phyloP scores from a whole-genome alignment of 2,329 filamentous ascomycete species.

The Phialophora macrospora region DNA sequence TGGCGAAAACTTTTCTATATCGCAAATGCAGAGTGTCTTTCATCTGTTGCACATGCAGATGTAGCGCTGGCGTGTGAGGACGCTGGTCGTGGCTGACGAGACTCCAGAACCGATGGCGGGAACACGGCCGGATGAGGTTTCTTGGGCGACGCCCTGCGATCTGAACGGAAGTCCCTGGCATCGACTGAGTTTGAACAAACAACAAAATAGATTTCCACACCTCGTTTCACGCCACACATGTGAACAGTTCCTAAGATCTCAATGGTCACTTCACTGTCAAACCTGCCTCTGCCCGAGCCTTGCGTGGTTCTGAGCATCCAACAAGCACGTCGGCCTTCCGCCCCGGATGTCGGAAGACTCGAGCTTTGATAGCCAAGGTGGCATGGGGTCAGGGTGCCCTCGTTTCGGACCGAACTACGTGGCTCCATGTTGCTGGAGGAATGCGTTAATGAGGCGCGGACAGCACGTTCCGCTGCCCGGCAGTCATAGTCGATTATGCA shows the following conservation, averaged over 20 bases:
- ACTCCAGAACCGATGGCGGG: neutral
- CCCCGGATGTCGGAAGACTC: neutral
- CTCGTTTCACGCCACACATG: neutral
- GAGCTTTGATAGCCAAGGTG: neutral
- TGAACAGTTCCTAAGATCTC: neutral
- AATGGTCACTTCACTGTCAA: constrained; percentile 1
- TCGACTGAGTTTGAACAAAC: neutral
- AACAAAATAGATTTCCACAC: neutral
- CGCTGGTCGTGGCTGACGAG: neutral
- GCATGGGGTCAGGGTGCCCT: constrained; percentile 18
- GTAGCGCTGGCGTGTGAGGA: neutral
- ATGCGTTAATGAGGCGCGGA: constrained; percentile 23
- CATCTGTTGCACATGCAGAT: constrained; percentile 6
- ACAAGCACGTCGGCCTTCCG: neutral
- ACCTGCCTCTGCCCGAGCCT: neutral
- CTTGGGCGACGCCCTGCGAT: neutral
- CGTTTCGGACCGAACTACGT: constrained; percentile 29
- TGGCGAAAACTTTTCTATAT: constrained; percentile 43
- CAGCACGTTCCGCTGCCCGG: constrained; percentile 29
- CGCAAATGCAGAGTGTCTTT: constrained; percentile 8
- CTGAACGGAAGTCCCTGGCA: neutral
- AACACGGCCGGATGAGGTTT: neutral
- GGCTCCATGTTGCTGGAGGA: constrained; percentile 27
- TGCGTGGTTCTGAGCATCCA: neutral
- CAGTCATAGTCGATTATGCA: constrained; percentile 26